Evolutionary conservation across 371 early-diverging fungal genomes (phyloP).

Genomic region (Mortierella sp.): DNA sequence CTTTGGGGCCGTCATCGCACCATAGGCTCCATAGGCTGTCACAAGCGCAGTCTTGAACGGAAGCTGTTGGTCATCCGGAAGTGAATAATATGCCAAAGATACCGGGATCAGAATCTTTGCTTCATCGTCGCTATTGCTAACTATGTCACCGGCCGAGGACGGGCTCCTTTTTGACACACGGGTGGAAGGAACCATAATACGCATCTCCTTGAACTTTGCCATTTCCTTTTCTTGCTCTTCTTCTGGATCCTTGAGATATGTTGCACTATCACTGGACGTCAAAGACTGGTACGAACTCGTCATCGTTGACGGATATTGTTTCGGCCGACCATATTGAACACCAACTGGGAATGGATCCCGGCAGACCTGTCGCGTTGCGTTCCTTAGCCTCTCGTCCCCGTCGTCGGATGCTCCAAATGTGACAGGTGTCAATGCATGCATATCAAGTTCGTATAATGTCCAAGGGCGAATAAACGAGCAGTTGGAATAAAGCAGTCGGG

Average conservation of each 20-base stretch:
- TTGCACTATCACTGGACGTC: neutral
- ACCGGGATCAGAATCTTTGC: constrained; percentile 26
- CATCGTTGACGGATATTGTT: neutral
- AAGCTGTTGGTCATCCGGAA: constrained; percentile 11
- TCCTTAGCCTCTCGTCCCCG: constrained; percentile 22
- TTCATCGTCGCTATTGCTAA: neutral
- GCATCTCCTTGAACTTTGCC: constrained; percentile 37
- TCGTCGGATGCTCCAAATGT: neutral
- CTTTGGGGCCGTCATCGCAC: constrained; percentile 53
- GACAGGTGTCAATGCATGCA: constrained; percentile 13
- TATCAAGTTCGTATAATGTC: constrained; percentile 41
- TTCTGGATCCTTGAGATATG: constrained; percentile 1
- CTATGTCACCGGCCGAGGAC: neutral
- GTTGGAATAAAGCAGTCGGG: constrained; percentile 32
- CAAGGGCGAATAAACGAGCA: constrained; percentile 44
- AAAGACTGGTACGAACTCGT: neutral
- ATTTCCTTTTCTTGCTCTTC: constrained; percentile 27
- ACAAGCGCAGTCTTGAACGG: constrained; percentile 52
- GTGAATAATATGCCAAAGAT: constrained; percentile 27
- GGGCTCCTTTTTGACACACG: constrained; percentile 17
- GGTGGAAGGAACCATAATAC: constrained; percentile 41
- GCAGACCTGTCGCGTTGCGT: constrained; percentile 32
- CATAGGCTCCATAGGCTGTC: constrained; percentile 68
- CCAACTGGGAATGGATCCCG: constrained; percentile 36
- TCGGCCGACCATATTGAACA: constrained; percentile 17